A percentile compares a stretch with the other conserved stretches of the same genome.
Evolutionary conservation across 2,329 filamentous ascomycete species (phyloP).

Genomic region (Septoria linicola): DNA sequence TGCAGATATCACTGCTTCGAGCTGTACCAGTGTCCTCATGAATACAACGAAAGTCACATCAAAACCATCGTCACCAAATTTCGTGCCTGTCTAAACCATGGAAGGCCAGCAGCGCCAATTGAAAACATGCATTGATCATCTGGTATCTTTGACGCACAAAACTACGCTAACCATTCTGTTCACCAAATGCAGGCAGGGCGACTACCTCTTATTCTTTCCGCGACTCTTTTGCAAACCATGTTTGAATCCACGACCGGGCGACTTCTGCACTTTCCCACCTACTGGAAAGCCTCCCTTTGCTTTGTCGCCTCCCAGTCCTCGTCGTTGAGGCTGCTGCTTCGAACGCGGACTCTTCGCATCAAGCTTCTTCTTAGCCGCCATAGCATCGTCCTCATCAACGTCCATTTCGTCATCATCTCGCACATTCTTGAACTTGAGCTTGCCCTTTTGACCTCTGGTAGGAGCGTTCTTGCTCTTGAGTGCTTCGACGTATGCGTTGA

Average conservation of each 20-base stretch:
- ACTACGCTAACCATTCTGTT: background rate
- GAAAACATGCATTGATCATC: conserved; percentile 1
- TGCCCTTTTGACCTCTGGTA: conserved; percentile 58
- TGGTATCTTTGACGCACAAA: background rate
- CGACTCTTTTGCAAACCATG: conserved; percentile 27
- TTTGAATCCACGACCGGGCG: conserved; percentile 24
- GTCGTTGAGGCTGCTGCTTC: conserved; percentile 29
- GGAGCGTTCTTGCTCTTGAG: conserved; percentile 60
- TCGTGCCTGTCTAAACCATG: no score
- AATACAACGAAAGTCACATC: no score
- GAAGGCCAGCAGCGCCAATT: no score
- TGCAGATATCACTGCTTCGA: no score
- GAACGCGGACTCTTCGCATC: conserved; percentile 25
- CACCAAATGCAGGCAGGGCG: background rate
- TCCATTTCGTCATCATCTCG: conserved; percentile 47
- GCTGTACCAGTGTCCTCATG: no score
- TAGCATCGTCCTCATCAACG: conserved; percentile 44
- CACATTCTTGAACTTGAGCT: conserved; percentile 60
- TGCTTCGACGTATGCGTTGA: conserved; percentile 62
- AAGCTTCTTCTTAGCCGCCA: conserved; percentile 39
- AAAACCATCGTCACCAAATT: no score
- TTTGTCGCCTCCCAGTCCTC: conserved; percentile 32
- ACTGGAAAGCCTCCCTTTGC: conserved; percentile 16
- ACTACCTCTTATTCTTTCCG: conserved; percentile 15
- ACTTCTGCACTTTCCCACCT: conserved; percentile 27